Evolutionary conservation across 163 green algal species (phyloP), one percentile per base, ranked within the genome.

Genomic region (Chlorella variabilis): DNA sequence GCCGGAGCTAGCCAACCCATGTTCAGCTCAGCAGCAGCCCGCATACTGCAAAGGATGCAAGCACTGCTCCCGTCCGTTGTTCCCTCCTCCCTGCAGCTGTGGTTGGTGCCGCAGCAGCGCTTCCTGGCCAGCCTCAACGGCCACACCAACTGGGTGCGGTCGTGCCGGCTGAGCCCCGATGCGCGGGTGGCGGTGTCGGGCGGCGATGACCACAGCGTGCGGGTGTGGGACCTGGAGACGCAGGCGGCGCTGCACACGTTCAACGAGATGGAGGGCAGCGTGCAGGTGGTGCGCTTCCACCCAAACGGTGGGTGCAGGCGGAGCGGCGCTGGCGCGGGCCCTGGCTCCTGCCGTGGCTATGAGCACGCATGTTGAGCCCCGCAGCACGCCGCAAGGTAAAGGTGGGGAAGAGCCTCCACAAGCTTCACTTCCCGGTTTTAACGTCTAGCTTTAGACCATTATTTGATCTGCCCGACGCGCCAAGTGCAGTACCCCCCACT

Each of bases 101-200:
- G 94, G 94, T 91, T 90, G 0, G 83, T 96, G 56, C 90, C 91
- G 0, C 88, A 86, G 1, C 93, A 96, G 86, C 89, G 90, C 38
- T 98, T 97, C 87, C 83, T 91, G 45, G 93, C 88, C 86, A 96
- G 91, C 29, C 87, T 98, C 45, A 86, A 81, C 23, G 94, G 94
- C 2, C 94, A 98, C 89, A 91, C 87, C 71, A 98, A 98, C 87
- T 98, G 94, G 94, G 93, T 98, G 77, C 84, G 94, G 23, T 87
- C 82, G 61, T 91, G 87, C 38, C 73, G 90, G 58, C 91, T 97
- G 59, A 93, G 84, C 39, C 92, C 92, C 7, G 94, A 98, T 74
- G 90, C 90, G 6, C 85, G 92, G n/a, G 82, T 96, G 56, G 93
- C 90, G 9, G 92, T 94, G 6, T 95, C 91, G 18, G 92, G 88